phyloP scores from a whole-genome alignment of 148 eudicot species.

The Linanthus parryae region DNA sequence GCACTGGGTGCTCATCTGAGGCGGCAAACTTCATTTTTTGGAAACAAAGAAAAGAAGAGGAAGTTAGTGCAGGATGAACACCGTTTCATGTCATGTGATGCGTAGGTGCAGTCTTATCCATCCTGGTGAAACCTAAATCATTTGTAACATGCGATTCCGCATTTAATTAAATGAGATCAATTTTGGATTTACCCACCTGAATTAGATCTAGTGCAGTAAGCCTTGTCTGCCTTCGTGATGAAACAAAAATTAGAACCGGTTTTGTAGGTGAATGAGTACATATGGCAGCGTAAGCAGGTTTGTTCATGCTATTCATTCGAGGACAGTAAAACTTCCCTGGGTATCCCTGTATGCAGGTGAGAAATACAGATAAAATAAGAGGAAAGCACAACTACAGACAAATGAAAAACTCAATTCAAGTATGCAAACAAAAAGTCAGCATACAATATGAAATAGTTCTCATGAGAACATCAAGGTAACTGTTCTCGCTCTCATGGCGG shows the following conservation, averaged over 20 bases:
- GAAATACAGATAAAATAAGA: not conserved
- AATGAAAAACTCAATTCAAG: not conserved
- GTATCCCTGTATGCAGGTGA: conserved; percentile 58
- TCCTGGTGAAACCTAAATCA: too few relatives aligned
- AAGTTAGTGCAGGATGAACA: too few relatives aligned
- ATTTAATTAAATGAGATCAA: too few relatives aligned
- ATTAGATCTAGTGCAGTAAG: conserved; percentile 97
- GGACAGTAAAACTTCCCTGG: conserved; percentile 99
- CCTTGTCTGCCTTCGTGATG: conserved; percentile 97
- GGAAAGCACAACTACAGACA: not conserved
- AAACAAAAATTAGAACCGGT: conserved; percentile 95
- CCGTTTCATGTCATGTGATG: too few relatives aligned
- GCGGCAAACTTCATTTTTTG: conserved; percentile 65
- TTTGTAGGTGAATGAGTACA: conserved; percentile 94
- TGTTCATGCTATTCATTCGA: conserved; percentile 99
- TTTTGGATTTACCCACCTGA: too few relatives aligned
- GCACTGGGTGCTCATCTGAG: conserved; percentile 83
- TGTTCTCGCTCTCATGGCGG: too few relatives aligned
- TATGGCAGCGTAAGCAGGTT: conserved; percentile 97
- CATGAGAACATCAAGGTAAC: too few relatives aligned
- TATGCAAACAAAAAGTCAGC: too few relatives aligned
- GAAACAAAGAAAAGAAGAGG: too few relatives aligned
- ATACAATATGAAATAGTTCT: too few relatives aligned
- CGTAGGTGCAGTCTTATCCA: too few relatives aligned
- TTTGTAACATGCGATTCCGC: too few relatives aligned